A percentile compares a stretch with the other conserved stretches of the same genome.
Evolutionary conservation across 176 grass and related monocot genomes (phyloP).

Genomic region (Panicum miliaceum): DNA sequence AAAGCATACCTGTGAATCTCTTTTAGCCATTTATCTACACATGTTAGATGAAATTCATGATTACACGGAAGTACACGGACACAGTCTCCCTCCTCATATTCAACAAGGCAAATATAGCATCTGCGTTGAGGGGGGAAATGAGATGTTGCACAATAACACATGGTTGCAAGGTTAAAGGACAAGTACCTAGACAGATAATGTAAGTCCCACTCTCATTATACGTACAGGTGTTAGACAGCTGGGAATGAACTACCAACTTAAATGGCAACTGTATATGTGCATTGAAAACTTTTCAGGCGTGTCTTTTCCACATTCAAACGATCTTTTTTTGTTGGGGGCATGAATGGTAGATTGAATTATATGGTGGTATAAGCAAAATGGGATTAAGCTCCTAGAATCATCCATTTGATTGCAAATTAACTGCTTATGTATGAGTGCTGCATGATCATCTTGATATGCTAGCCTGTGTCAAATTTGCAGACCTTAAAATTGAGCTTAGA

Average conservation of each 20-base stretch:
- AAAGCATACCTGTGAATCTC: slow-evolving; percentile 92
- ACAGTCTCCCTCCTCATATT: slow-evolving; percentile 95
- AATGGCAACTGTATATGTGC: slow-evolving; percentile 22
- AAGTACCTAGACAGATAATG: slow-evolving; percentile 2
- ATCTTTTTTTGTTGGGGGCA: not conserved
- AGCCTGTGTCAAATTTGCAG: not conserved
- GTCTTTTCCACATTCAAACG: slow-evolving; percentile 8
- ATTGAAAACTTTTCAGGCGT: not conserved
- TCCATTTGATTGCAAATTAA: not conserved
- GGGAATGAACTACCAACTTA: slow-evolving; percentile 40
- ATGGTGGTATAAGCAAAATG: not conserved
- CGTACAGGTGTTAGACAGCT: not conserved
- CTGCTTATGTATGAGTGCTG: not conserved
- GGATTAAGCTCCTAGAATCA: not conserved
- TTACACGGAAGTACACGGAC: slow-evolving; percentile 87
- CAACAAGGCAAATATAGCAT: slow-evolving; percentile 96
- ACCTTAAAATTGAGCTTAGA: slow-evolving; percentile 1
- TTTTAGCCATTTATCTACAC: slow-evolving; percentile 99
- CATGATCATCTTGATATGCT: not conserved
- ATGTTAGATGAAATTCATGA: slow-evolving; percentile 97
- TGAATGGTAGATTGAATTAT: slow-evolving; percentile 28
- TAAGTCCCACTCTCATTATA: slow-evolving; percentile 3
- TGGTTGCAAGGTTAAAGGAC: slow-evolving; percentile 9
- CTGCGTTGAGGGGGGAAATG: slow-evolving; percentile 35
- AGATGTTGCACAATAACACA: slow-evolving; percentile 30